Evolutionary conservation across 768 basidiomycete species (phyloP), one percentile per base, ranked within the genome.

Genomic region (Kwoniella shandongensis): DNA sequence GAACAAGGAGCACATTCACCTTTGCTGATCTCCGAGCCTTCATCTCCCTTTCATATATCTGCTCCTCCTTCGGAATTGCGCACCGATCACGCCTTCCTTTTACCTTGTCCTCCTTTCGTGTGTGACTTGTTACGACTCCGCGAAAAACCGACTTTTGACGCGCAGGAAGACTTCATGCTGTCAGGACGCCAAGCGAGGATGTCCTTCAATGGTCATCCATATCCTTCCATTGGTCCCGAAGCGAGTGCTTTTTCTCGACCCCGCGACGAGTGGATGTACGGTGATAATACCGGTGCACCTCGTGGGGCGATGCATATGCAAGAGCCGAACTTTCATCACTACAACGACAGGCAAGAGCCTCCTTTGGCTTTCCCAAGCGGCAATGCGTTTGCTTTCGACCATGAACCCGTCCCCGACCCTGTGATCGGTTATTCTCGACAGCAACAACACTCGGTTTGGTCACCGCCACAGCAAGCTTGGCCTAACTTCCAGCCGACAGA

Each of bases 211-310:
- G 56, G 56, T 39, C 49, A 30, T 26, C 18, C 39, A 4, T 58
- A 58, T 40, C 56, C 56, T 45, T 49, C 56, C 4, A 41, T 58
- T n/a, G 48, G 48, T 17, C 56, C 56, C 38, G 56, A 58, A 22
- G 46, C 56, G 6, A 58, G 49, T 18, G 44, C 56, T 18, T 22
- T 58, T 12, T 30, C 48, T 45, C 40, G 50, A 45, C 49, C 56
- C 38, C 1, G 38, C 32, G 56, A 58, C n/a, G 56, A 58, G 13
- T 58, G 56, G 56, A 41, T 29, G 3, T 2, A 44, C 23, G 44
- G 50, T 40, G 56, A 58, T n/a, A 39, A 27, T 7, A 26, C 27
- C 44, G 35, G 26, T 20, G 32, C 32, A 13, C 32, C 32, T 32
- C 7, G 6, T 6, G 32, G 32, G 32, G 45, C 17, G 7, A 42